phyloP scores from a whole-genome alignment of 371 early-diverging fungal species.

The Mortierella sp. region DNA sequence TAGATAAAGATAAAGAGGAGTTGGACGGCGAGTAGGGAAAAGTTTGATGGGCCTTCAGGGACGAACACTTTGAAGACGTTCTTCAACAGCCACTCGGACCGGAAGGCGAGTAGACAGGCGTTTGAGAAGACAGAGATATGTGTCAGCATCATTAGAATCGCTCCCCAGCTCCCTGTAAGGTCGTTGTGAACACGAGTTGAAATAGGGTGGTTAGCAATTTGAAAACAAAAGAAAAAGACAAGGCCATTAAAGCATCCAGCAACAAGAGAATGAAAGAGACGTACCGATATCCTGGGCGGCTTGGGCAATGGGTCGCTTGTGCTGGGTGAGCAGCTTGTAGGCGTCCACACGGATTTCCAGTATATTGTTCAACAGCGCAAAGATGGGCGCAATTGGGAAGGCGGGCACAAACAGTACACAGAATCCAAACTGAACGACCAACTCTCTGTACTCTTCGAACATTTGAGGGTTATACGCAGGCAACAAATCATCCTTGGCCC shows the following conservation, averaged over 20 bases:
- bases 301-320: slow-evolving; percentile 63
- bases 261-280: background rate
- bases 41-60: background rate
- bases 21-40: slow-evolving; percentile 48
- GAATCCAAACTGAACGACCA: slow-evolving; percentile 75
- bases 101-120: slow-evolving; percentile 70
- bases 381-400: slow-evolving; percentile 77
- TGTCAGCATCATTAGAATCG: slow-evolving; percentile 61
- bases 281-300: slow-evolving; percentile 63
- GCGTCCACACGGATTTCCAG: slow-evolving; percentile 70
- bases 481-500: slow-evolving; percentile 63
- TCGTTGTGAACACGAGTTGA: background rate
- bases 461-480: slow-evolving; percentile 47
- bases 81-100: slow-evolving; percentile 54
- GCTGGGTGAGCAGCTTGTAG: slow-evolving; percentile 57
- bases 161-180: slow-evolving; percentile 62
- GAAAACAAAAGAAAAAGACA: background rate
- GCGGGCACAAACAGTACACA: slow-evolving; percentile 71
- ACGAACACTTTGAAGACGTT: slow-evolving; percentile 32
- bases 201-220: background rate
- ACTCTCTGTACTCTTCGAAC: slow-evolving; percentile 60
- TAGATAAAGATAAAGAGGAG: slow-evolving; percentile 65
- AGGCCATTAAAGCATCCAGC: background rate
- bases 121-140: slow-evolving; percentile 66
- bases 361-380: slow-evolving; percentile 70